These are phyloP conservation scores for Phalaenopsis aphrodite DNA, from an alignment of 106 monocot species.

Conservation along the genomic window DNA sequence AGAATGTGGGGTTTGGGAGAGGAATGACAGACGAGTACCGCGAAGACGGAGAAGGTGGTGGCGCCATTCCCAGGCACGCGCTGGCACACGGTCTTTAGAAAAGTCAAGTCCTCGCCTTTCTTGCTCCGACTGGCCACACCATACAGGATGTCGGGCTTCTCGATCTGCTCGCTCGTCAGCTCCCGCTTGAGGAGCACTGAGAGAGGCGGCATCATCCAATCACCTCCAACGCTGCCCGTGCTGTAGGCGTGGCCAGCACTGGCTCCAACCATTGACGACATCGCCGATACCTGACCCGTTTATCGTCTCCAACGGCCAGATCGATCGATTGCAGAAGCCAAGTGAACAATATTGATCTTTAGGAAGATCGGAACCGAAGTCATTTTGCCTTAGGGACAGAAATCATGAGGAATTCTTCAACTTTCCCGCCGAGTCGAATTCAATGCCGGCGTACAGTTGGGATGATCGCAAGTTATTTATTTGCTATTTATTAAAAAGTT, in stretches of 20 bases:
- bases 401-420: neutral
- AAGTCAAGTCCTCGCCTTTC: constrained; percentile 89
- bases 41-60: constrained; percentile 71
- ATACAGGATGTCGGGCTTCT: constrained; percentile 54
- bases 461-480: too few relatives aligned
- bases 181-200: constrained; percentile 72
- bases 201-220: constrained; percentile 48
- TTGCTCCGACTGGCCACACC: constrained; percentile 66
- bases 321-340: neutral
- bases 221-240: constrained; percentile 2
- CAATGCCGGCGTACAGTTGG: neutral
- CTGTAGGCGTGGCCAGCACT: neutral
- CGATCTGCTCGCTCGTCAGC: constrained; percentile 47
- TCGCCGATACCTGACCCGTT: neutral
- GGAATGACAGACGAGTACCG: constrained; percentile 23
- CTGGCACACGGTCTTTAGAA: constrained; percentile 59
- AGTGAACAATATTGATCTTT: neutral
- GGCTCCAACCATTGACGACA: constrained; percentile 2
- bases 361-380: neutral
- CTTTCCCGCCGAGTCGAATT: neutral
- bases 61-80: constrained; percentile 33
- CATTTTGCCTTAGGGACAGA: neutral
- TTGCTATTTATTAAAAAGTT: too few relatives aligned
- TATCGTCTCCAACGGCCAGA: neutral
- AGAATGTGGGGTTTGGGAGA: neutral